Evolutionary conservation across 805 yeast species (phyloP).

Genomic region (Maudiozyma saulgeensis): DNA sequence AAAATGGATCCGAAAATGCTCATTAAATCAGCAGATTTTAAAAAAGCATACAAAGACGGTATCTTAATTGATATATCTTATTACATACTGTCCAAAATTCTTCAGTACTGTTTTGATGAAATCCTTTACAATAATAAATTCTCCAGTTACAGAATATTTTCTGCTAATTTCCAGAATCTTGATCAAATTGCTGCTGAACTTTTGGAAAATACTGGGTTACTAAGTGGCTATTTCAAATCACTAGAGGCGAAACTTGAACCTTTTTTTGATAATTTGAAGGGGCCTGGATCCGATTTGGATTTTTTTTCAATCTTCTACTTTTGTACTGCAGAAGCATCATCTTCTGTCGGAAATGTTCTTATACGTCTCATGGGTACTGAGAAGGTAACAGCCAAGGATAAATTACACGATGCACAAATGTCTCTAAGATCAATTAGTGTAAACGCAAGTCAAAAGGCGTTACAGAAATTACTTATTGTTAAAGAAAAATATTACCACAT

Average conservation of each 20-base stretch:
- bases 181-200: not conserved
- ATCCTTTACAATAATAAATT: constrained; percentile 6
- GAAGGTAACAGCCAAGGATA: not conserved
- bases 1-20: constrained; percentile 7
- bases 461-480: not conserved
- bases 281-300: not conserved
- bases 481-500: not conserved
- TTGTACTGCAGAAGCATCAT: not conserved
- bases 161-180: not conserved
- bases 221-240: not conserved
- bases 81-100: constrained; percentile 7
- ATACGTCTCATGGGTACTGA: not conserved
- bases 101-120: not conserved
- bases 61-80: not conserved
- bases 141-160: constrained; percentile 7
- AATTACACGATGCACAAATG: not conserved
- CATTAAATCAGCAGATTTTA: constrained; percentile 3
- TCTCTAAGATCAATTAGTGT: not conserved
- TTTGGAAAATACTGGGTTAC: not conserved
- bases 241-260: not conserved
- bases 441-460: not conserved
- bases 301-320: not conserved
- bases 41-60: not conserved
- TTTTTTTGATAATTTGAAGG: not conserved
- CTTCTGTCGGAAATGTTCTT: not conserved